phyloP scores from a whole-genome alignment of 441 rosid species.

The Erodium trifolium region DNA sequence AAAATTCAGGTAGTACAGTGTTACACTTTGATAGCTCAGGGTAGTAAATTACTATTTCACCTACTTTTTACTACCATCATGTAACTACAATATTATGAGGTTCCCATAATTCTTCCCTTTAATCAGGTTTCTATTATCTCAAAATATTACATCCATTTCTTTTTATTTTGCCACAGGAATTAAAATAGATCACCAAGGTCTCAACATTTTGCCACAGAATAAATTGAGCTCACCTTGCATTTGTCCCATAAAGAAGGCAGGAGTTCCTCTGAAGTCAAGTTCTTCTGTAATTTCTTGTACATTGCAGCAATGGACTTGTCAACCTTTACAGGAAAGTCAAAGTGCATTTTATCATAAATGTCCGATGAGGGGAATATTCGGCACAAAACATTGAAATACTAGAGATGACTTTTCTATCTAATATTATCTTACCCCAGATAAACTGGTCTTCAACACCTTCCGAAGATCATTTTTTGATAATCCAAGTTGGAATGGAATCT shows the following conservation, averaged over 20 bases:
- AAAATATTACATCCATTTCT: background rate
- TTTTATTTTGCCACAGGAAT: background rate
- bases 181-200: background rate
- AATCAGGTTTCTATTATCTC: background rate
- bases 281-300: conserved; percentile 97
- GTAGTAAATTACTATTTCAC: no score
- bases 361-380: background rate
- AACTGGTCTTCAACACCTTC: conserved; percentile 82
- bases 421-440: conserved; percentile 66
- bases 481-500: conserved; percentile 97
- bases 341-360: background rate
- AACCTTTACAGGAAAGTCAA: conserved; percentile 38
- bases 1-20: no score
- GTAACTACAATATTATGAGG: background rate
- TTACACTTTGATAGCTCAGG: no score
- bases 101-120: background rate
- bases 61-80: background rate
- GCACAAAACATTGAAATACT: background rate
- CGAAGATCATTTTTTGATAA: conserved; percentile 90
- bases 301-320: conserved; percentile 82
- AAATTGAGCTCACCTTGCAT: conserved; percentile 61
- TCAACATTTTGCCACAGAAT: background rate
- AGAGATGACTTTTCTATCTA: background rate
- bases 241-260: conserved; percentile 96
- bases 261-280: conserved; percentile 81